These are phyloP conservation scores for Podaxis sp. DNA, from an alignment of 768 basidiomycete genomes.

Conservation along the genomic window DNA sequence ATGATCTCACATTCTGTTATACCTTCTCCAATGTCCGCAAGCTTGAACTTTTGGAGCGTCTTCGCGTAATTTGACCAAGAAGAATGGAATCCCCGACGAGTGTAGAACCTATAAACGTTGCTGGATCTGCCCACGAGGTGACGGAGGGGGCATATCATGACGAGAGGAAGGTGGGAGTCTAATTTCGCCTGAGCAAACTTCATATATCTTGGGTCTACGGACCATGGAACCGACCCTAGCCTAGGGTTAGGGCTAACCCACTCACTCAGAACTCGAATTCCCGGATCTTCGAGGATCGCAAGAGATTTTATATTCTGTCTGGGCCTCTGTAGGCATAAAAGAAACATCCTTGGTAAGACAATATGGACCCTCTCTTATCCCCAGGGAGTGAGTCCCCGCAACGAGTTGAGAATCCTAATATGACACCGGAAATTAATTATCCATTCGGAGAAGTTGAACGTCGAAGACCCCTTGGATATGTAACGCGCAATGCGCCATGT, in stretches of 20 bases:
- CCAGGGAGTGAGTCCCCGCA: too few relatives aligned
- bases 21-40: constrained; percentile 88
- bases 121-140: constrained; percentile 8
- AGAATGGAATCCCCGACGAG: constrained; percentile 1
- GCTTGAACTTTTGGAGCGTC: constrained; percentile 55
- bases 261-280: not conserved
- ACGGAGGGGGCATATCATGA: constrained; percentile 15
- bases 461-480: too few relatives aligned
- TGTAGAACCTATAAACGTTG: constrained; percentile 4
- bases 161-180: not conserved
- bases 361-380: too few relatives aligned
- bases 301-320: too few relatives aligned
- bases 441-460: too few relatives aligned
- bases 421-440: too few relatives aligned
- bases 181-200: not conserved
- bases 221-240: constrained; percentile 13
- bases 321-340: too few relatives aligned
- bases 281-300: too few relatives aligned
- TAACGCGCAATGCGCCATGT: too few relatives aligned
- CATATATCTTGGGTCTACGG: not conserved
- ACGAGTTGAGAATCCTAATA: too few relatives aligned
- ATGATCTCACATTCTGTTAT: constrained; percentile 91
- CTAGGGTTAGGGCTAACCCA: constrained; percentile 10
- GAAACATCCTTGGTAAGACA: too few relatives aligned
- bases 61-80: constrained; percentile 9